A percentile compares a stretch with the other conserved stretches of the same genome.
phyloP scores from a whole-genome alignment of 1,284 basidiomycete species.

The Cryptococcus sp. region DNA sequence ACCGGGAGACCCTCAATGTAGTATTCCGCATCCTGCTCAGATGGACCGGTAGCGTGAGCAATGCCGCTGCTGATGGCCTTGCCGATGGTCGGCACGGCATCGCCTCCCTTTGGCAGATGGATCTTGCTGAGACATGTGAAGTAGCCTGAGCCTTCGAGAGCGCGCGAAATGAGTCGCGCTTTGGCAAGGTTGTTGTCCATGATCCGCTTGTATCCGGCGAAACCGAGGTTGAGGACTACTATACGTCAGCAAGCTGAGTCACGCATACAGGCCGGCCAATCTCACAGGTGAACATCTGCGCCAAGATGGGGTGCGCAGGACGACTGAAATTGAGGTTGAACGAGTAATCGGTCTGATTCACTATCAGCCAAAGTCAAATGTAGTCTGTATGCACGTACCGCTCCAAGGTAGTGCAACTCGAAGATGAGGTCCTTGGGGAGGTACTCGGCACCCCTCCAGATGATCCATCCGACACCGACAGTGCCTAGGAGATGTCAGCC shows the following conservation, averaged over 20 bases:
- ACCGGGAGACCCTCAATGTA: slow-evolving; percentile 72
- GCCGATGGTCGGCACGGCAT: slow-evolving; percentile 18
- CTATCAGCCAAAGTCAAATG: not conserved
- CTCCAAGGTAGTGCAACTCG: slow-evolving; percentile 74
- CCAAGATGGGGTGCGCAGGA: slow-evolving; percentile 75
- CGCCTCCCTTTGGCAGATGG: slow-evolving; percentile 45
- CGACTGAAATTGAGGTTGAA: slow-evolving; percentile 96
- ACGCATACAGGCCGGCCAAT: not conserved
- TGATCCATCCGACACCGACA: slow-evolving; percentile 85
- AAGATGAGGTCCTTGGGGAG: slow-evolving; percentile 89
- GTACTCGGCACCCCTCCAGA: slow-evolving; percentile 74
- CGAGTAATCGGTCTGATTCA: slow-evolving; percentile 60
- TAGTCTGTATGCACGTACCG: slow-evolving; percentile 15
- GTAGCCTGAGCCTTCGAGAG: slow-evolving; percentile 76
- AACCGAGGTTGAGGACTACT: slow-evolving; percentile 72
- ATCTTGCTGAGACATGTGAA: slow-evolving; percentile 61
- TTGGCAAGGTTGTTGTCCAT: slow-evolving; percentile 75
- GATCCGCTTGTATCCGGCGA: slow-evolving; percentile 70
- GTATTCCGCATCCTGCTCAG: slow-evolving; percentile 35
- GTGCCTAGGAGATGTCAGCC: slow-evolving; percentile 42
- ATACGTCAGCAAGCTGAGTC: slow-evolving; percentile 1
- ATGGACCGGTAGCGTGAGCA: slow-evolving; percentile 21
- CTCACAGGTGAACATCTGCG: slow-evolving; percentile 81
- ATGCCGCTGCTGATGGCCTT: slow-evolving; percentile 20
- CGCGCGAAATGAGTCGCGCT: slow-evolving; percentile 79